A percentile compares a stretch with the other conserved stretches of the same genome.
Evolutionary conservation across 2,329 filamentous ascomycete species (phyloP).

Genomic region (Ambrosiella beaveri): DNA sequence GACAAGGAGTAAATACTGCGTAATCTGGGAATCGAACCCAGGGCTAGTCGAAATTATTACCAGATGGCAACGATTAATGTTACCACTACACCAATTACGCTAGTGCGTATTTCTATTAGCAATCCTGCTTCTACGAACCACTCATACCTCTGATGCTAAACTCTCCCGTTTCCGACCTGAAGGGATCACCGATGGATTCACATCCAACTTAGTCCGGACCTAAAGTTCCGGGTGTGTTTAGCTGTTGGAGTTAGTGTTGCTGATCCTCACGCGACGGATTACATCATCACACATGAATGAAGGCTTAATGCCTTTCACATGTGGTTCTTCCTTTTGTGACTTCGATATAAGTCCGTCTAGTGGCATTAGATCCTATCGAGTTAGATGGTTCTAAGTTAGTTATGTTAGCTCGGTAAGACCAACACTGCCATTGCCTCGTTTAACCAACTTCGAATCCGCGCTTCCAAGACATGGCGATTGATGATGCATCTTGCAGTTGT

Average conservation of each 20-base stretch:
- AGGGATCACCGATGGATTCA: neutral
- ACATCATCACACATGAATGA: no score
- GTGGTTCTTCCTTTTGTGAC: neutral
- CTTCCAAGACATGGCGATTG: no score
- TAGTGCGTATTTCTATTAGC: neutral
- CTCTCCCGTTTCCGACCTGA: neutral
- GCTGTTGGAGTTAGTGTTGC: neutral
- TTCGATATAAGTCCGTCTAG: neutral
- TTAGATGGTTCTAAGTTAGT: no score
- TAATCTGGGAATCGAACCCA: constrained; percentile 14
- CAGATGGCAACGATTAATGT: constrained; percentile 13
- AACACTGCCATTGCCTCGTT: no score
- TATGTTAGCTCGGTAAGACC: no score
- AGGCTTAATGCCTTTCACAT: neutral
- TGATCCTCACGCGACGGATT: neutral
- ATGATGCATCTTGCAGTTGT: no score
- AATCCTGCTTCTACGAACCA: no score
- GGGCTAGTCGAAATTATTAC: constrained; percentile 13
- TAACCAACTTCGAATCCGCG: no score
- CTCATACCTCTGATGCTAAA: neutral
- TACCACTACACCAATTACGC: constrained; percentile 13
- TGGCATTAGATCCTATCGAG: neutral
- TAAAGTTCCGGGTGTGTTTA: neutral
- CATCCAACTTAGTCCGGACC: neutral
- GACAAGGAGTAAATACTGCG: neutral